A percentile compares a stretch with the other conserved stretches of the same genome.
Evolutionary conservation across 345 rosid species (phyloP).

Genomic region (Luvunga scandens): DNA sequence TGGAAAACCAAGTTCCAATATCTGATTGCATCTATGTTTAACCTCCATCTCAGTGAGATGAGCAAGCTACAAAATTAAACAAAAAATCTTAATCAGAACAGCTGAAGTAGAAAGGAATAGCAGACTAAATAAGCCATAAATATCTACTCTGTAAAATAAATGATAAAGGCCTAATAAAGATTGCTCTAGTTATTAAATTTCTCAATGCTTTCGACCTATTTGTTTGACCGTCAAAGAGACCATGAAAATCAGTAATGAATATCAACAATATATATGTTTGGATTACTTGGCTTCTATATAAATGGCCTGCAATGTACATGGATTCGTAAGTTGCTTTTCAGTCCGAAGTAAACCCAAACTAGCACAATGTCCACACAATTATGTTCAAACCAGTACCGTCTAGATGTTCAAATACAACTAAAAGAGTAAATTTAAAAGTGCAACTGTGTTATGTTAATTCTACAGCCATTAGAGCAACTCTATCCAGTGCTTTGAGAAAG

Average conservation of each 20-base stretch:
- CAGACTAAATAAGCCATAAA: not conserved
- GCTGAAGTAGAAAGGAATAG: not conserved
- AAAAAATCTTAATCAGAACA: not conserved
- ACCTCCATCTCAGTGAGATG: conserved; percentile 96
- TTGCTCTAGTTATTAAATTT: not conserved
- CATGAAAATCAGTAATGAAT: not conserved
- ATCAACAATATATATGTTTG: no score
- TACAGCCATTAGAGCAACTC: not conserved
- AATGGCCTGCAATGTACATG: no score
- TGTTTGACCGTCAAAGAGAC: not conserved
- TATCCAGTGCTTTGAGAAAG: not conserved
- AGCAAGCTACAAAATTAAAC: conserved; percentile 54
- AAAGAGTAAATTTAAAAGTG: not conserved
- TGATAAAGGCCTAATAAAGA: not conserved
- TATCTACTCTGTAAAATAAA: not conserved
- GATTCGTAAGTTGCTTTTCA: not conserved
- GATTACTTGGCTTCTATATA: no score
- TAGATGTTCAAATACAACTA: not conserved
- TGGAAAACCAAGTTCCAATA: conserved; percentile 89
- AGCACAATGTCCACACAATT: not conserved
- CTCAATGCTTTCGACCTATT: not conserved
- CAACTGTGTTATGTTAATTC: not conserved
- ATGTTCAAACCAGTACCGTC: not conserved
- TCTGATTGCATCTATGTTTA: conserved; percentile 89
- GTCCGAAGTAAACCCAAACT: not conserved